Evolutionary conservation across 1,139 yeast genomes (phyloP), one percentile per base, ranked within the genome.

Genomic region (Saccharomycopsis hybrid): DNA sequence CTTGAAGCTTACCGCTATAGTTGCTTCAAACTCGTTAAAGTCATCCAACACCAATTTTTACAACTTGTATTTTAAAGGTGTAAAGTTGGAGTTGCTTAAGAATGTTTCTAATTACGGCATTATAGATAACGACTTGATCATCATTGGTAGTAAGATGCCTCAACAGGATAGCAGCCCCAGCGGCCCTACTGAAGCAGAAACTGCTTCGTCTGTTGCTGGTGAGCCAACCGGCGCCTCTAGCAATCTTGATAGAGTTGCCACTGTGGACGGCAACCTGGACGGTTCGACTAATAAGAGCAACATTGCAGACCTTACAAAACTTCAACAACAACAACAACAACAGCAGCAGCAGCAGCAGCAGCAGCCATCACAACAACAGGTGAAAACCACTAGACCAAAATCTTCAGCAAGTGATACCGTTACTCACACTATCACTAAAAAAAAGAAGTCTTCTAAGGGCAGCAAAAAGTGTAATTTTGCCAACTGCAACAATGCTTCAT

Each of bases 401-500:
- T 39, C 44, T 5, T 40, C 49, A 13, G 52, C 56, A 9, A 47
- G 55, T 25, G 59, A 59, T 7, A 57, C 58, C 31, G 40, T 58
- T 37, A 50, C 62, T 42, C 55, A 62, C 43, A 58, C 63, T 49
- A 43, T 43, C n/a, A 31, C 44, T 18, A 51, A 53, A 27, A 55
- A 55, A 41, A 64, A 61, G 55, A 57, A 58, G 50, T 70, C 66
- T 59, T 77, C 76, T 62, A 66, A 79, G 67, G 80, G 82, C 67
- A 41, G 49, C 47, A 75, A 75, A 64, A 73, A 76, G 53, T 87
- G 96, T 65, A 71, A 81, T 29, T 80, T 80, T 65, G 69, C 68
- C 45, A 65, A 70, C 43, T 88, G 96, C 66, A 70, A 74, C 33
- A 74, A 85, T 13, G 71, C 78, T 3, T 88, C 92, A 1, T 75